phyloP scores from a whole-genome alignment of 2,329 filamentous ascomycete genomes.

The Tolypocladium tropicale region DNA sequence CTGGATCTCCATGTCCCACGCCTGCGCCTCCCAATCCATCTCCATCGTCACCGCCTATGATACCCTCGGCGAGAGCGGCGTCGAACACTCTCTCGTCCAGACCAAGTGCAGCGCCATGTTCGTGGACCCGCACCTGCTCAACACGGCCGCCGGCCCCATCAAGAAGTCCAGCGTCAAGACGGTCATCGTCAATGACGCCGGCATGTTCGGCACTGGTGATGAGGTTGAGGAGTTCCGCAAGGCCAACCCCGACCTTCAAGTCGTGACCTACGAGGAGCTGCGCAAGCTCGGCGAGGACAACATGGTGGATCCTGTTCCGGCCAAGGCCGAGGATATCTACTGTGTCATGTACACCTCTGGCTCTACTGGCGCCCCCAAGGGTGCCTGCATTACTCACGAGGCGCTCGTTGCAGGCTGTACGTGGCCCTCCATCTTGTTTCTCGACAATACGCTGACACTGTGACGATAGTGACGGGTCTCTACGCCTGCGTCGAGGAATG shows the following conservation, averaged over 20 bases:
- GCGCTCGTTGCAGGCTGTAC: constrained; percentile 62
- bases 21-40: constrained; percentile 71
- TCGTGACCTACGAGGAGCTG: constrained; percentile 46
- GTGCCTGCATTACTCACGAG: constrained; percentile 72
- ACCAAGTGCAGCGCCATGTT: constrained; percentile 77
- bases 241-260: constrained; percentile 41
- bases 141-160: constrained; percentile 46
- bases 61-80: constrained; percentile 73
- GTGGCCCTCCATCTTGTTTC: constrained; percentile 20
- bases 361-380: constrained; percentile 82
- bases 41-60: constrained; percentile 93
- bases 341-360: constrained; percentile 86
- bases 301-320: constrained; percentile 59
- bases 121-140: constrained; percentile 69
- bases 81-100: constrained; percentile 78
- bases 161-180: constrained; percentile 45
- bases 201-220: constrained; percentile 37
- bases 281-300: constrained; percentile 53
- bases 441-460: not conserved
- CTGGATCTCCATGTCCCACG: constrained; percentile 78
- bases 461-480: constrained; percentile 58
- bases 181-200: constrained; percentile 53
- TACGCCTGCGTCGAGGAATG: constrained; percentile 67
- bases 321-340: constrained; percentile 66
- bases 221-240: constrained; percentile 46